Evolutionary conservation across 2,329 filamentous ascomycete species (phyloP).

Genomic region (Trichoderma polysporum): DNA sequence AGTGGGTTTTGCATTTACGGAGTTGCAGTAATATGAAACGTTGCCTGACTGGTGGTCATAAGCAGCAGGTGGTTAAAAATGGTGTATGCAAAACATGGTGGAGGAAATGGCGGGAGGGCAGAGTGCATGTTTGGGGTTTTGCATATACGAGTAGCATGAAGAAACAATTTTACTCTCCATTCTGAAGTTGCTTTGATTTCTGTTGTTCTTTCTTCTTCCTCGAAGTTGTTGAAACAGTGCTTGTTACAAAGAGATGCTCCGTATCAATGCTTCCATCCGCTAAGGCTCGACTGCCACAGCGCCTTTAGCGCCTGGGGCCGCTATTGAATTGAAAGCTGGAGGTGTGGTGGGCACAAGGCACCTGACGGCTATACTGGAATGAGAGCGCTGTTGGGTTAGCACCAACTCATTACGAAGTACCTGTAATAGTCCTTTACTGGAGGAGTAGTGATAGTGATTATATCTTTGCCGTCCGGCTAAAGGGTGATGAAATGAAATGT

Average conservation of each 20-base stretch:
- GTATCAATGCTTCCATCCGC: neutral
- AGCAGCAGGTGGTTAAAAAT: neutral
- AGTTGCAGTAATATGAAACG: neutral
- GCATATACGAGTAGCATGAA: neutral
- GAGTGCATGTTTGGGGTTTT: neutral
- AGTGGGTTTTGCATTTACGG: neutral
- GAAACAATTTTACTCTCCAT: neutral
- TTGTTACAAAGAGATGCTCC: neutral
- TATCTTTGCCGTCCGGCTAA: neutral
- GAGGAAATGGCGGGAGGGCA: neutral
- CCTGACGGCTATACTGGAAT: no score
- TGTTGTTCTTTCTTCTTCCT: neutral
- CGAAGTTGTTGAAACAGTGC: neutral
- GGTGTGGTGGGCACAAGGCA: no score
- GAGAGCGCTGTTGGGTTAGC: no score
- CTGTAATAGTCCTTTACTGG: no score
- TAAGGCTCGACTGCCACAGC: neutral
- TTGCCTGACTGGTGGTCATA: neutral
- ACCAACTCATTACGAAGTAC: no score
- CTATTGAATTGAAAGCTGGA: neutral
- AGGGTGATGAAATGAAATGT: neutral
- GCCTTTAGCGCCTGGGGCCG: neutral
- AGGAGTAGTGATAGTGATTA: no score
- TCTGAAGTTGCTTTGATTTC: neutral
- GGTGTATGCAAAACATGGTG: neutral